These are phyloP conservation scores for Pythium folliculosum DNA, from an alignment of 352 stramenopile species.

Conservation along the genomic window DNA sequence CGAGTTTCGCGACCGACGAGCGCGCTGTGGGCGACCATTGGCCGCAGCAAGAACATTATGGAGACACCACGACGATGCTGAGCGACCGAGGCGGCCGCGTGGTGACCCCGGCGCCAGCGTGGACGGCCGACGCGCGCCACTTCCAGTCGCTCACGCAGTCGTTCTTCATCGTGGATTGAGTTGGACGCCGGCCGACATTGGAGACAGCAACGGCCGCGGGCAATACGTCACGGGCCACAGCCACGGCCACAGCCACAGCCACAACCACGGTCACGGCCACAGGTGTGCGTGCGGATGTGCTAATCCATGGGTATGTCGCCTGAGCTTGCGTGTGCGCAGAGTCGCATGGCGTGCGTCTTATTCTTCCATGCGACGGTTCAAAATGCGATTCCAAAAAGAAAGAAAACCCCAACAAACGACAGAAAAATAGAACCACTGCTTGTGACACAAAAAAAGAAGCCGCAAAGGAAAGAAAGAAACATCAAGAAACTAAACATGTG, in stretches of 20 bases:
- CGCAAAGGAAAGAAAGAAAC: slow-evolving; percentile 3
- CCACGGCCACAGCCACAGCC: too few species aligned
- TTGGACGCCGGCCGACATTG: background rate
- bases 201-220: too few species aligned
- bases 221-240: too few species aligned
- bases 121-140: background rate
- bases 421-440: background rate
- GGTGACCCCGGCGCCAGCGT: background rate
- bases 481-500: background rate
- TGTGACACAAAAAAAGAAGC: slow-evolving; percentile 1
- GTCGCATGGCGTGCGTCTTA: slow-evolving; percentile 8
- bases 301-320: background rate
- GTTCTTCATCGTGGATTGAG: slow-evolving; percentile 22
- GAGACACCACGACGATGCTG: background rate
- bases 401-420: slow-evolving; percentile 3
- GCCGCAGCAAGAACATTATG: background rate
- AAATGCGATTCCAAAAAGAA: background rate
- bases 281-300: background rate
- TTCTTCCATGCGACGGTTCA: slow-evolving; percentile 3
- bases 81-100: background rate
- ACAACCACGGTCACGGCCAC: background rate
- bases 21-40: background rate
- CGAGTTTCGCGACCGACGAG: slow-evolving; percentile 20
- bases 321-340: background rate
- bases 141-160: slow-evolving; percentile 19